These are phyloP conservation scores for Trichodelitschia bisporula DNA, from an alignment of 495 filamentous ascomycete species.

Conservation along the genomic window DNA sequence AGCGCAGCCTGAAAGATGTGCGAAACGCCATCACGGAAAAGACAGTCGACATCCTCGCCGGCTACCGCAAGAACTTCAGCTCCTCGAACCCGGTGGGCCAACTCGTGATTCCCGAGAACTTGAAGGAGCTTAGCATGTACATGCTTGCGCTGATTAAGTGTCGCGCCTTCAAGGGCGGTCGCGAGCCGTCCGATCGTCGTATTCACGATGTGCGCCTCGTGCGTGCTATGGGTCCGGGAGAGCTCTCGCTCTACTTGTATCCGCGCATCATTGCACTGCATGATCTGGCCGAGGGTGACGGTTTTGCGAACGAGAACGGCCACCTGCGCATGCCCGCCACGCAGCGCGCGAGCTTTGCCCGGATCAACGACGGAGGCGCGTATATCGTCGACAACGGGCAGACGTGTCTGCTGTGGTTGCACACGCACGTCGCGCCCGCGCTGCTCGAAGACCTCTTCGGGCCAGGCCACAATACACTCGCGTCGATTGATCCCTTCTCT, in stretches of 20 bases:
- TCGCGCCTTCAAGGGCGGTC: slow-evolving; percentile 77
- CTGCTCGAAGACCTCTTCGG: slow-evolving; percentile 83
- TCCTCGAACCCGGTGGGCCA: slow-evolving; percentile 75
- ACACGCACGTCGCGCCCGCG: slow-evolving; percentile 49
- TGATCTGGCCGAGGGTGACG: slow-evolving; percentile 45
- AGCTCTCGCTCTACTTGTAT: slow-evolving; percentile 84
- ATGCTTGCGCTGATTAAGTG: slow-evolving; percentile 83
- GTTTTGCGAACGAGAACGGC: slow-evolving; percentile 72
- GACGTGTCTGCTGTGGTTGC: slow-evolving; percentile 72
- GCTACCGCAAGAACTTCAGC: slow-evolving; percentile 77
- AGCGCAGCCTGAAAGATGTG: slow-evolving; percentile 66
- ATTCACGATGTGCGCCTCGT: slow-evolving; percentile 82
- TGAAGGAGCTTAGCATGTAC: slow-evolving; percentile 96
- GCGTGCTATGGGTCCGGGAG: slow-evolving; percentile 58
- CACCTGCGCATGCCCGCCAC: slow-evolving; percentile 37
- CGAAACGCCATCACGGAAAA: slow-evolving; percentile 70
- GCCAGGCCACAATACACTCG: slow-evolving; percentile 41
- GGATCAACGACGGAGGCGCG: slow-evolving; percentile 84
- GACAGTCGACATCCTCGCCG: slow-evolving; percentile 79
- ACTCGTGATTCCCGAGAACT: slow-evolving; percentile 78
- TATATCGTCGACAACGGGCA: slow-evolving; percentile 97
- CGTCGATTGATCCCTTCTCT: slow-evolving; percentile 50
- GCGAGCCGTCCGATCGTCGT: slow-evolving; percentile 75
- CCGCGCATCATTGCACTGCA: slow-evolving; percentile 82
- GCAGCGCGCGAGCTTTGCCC: slow-evolving; percentile 68